These are phyloP conservation scores for Xylariaceae sp. DNA, from an alignment of 2,329 filamentous ascomycete genomes.

Conservation along the genomic window DNA sequence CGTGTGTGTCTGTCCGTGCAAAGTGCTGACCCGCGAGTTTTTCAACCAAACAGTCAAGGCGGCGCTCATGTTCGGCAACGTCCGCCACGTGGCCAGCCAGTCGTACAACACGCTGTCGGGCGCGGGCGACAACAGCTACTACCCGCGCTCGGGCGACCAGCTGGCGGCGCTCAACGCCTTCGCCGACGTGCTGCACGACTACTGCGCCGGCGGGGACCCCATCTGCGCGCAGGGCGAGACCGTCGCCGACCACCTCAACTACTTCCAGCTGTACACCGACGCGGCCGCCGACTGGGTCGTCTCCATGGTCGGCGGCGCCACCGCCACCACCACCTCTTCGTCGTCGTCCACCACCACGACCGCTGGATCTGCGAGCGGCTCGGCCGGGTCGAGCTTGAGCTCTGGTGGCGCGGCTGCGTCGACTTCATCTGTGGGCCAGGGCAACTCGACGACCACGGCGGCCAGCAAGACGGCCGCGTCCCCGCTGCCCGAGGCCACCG, in stretches of 20 bases:
- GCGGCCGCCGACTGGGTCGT: constrained; percentile 22
- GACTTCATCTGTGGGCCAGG: background rate
- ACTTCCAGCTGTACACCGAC: constrained; percentile 21
- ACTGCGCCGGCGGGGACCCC: constrained; percentile 21
- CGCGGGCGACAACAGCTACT: constrained; percentile 9
- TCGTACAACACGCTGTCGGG: constrained; percentile 26
- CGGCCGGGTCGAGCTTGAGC: background rate
- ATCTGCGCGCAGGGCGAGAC: constrained; percentile 20
- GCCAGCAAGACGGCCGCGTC: background rate
- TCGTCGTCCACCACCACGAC: background rate
- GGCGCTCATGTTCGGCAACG: constrained; percentile 27
- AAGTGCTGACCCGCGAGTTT: too few relatives aligned
- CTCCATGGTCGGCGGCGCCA: background rate
- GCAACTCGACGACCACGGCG: background rate
- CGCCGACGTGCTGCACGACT: constrained; percentile 14
- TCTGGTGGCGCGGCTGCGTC: too few relatives aligned
- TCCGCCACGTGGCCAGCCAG: constrained; percentile 27
- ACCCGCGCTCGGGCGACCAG: constrained; percentile 15
- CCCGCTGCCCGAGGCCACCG: background rate
- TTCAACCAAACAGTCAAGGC: constrained; percentile 24
- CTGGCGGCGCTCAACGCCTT: constrained; percentile 15
- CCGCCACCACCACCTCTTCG: background rate
- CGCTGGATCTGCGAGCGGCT: background rate
- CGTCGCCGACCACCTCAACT: constrained; percentile 20
- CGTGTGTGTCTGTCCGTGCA: too few relatives aligned